Evolutionary conservation across 495 filamentous ascomycete genomes (phyloP).

Genomic region (Penicillium turbatum): DNA sequence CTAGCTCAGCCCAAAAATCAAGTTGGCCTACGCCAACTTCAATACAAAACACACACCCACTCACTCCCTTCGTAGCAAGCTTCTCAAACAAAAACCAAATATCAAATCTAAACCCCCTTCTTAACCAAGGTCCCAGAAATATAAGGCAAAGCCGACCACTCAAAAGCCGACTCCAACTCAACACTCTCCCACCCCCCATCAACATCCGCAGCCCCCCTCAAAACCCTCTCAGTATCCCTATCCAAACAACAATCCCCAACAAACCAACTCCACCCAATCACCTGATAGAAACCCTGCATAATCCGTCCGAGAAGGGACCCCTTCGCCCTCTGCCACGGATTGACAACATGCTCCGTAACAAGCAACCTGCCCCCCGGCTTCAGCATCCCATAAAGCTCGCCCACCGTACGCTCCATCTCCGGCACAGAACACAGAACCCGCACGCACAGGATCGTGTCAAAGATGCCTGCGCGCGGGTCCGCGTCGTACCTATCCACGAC

Average conservation of each 20-base stretch:
- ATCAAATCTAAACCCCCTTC: constrained; percentile 15
- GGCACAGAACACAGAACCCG: constrained; percentile 72
- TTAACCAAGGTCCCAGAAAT: constrained; percentile 51
- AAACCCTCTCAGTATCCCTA: constrained; percentile 50
- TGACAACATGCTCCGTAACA: constrained; percentile 67
- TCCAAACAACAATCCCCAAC: constrained; percentile 58
- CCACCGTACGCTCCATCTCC: constrained; percentile 51
- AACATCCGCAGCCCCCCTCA: constrained; percentile 40
- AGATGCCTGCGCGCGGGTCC: constrained; percentile 32
- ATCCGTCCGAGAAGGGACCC: constrained; percentile 46
- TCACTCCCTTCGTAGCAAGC: too few relatives aligned
- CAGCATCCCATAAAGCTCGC: constrained; percentile 57
- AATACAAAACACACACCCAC: not conserved
- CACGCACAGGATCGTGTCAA: constrained; percentile 66
- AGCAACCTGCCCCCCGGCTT: constrained; percentile 65
- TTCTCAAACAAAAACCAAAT: too few relatives aligned
- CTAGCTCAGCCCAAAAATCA: not conserved
- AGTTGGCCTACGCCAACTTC: not conserved
- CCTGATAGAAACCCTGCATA: constrained; percentile 29
- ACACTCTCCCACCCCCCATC: constrained; percentile 54
- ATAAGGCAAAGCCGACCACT: constrained; percentile 51
- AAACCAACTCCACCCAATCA: constrained; percentile 41
- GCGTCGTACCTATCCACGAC: constrained; percentile 9
- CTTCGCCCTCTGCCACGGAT: constrained; percentile 45
- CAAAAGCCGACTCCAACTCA: constrained; percentile 47